Conservation (phyloP, 805 yeast species). For the Yarrowia divulgata region DNA sequence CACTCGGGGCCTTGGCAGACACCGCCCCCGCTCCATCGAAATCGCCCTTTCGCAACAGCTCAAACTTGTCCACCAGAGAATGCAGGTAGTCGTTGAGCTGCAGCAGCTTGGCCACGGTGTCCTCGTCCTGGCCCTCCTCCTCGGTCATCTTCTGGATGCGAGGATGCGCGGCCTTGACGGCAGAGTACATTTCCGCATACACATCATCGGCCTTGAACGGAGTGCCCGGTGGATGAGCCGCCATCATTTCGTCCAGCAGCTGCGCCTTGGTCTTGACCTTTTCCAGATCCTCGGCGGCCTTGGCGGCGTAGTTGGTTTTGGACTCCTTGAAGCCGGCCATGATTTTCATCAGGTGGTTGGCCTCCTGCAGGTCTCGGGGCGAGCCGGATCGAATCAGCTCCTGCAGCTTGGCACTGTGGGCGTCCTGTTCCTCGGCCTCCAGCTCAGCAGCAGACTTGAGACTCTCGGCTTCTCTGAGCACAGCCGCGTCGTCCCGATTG, state of each 20-base stretch:
- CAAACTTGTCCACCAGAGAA: slow-evolving; percentile 69
- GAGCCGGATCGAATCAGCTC: slow-evolving; percentile 94
- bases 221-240: slow-evolving; percentile 40
- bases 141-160: slow-evolving; percentile 87
- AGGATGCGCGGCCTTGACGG: slow-evolving; percentile 85
- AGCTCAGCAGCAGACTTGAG: slow-evolving; percentile 88
- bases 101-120: slow-evolving; percentile 68
- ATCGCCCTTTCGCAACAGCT: slow-evolving; percentile 70
- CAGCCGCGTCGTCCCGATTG: slow-evolving; percentile 89
- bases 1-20: slow-evolving; percentile 52
- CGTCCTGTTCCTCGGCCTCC: slow-evolving; percentile 89
- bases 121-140: slow-evolving; percentile 67
- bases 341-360: slow-evolving; percentile 94
- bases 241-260: slow-evolving; percentile 84
- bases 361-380: slow-evolving; percentile 94
- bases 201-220: slow-evolving; percentile 63
- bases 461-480: slow-evolving; percentile 79
- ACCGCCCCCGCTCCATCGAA: slow-evolving; percentile 59
- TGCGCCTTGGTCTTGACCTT: slow-evolving; percentile 86
- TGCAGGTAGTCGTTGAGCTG: slow-evolving; percentile 78
- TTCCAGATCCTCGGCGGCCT: slow-evolving; percentile 82
- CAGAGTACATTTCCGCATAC: slow-evolving; percentile 72
- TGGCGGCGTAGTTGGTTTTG: slow-evolving; percentile 61
- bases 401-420: slow-evolving; percentile 93
- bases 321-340: slow-evolving; percentile 97